Base-by-base conservation (phyloP, 2,329 filamentous ascomycete genomes). In the Colletotrichum lindemuthianum region DNA sequence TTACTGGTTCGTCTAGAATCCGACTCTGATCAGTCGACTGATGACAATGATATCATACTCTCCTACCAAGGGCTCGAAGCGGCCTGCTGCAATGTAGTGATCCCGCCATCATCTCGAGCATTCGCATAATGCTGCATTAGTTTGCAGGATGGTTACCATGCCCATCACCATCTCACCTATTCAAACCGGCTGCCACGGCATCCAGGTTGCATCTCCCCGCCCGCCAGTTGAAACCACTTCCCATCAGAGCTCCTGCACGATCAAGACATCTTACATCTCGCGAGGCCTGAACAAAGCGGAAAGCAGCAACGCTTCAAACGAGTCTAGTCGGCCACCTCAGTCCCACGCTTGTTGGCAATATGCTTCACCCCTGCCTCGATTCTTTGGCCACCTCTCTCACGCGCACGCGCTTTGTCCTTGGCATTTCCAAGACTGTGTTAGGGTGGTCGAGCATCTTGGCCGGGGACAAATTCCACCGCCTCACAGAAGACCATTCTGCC, bases 151-250 rank as follows among this genome's bases (percentile, higher is more conserved):
- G 15, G n/a, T 16, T 24, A 24, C 24, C 24, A 24, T 44, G 10
- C 15, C 12, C 11, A 49, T 32, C 24, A 39, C 13, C 16, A n/a
- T 55, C 36, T 37, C 41, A 24, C 51, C 45, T 34, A 43, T 43
- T 33, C 40, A 34, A 53, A 52, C 34, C 45, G 47, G 45, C 45
- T 44, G 24, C 45, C 36, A 51, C 16, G 41, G 24, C 16, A 34
- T 50, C 34, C 34, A 41, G 41, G 15, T 34, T 45, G 34, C 37
- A 32, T 3, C 51, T 57, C 32, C 37, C 40, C 40, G 51, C 40
- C 40, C 13, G 34, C 57, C 40, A 36, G 61, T 51, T 61, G 61
- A 65, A 61, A 65, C 58, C 61, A 32, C 37, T 37, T 50, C 15
- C 41, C 15, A 56, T 15, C 51, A 65, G 40, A 60, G 51, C 39